These are phyloP conservation scores for Austropuccinia psidii DNA, from an alignment of 1,284 basidiomycete species.

Conservation along the genomic window DNA sequence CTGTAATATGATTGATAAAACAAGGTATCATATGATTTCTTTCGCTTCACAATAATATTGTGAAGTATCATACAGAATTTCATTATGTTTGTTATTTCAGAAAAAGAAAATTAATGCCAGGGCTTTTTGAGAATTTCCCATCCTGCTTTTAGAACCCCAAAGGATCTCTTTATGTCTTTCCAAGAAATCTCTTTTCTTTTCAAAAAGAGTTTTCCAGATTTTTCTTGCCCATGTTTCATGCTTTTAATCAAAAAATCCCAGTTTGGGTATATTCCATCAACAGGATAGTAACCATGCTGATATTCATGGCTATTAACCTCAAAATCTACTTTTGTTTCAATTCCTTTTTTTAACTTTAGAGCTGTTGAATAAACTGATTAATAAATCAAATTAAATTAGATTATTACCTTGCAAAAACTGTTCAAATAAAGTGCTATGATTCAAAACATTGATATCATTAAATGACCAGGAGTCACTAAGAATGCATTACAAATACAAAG, in stretches of 20 bases:
- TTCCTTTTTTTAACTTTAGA: too few species aligned
- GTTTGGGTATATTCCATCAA: background rate
- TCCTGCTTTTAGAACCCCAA: background rate
- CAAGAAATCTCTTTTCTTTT: background rate
- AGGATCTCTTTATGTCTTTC: background rate
- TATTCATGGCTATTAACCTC: background rate
- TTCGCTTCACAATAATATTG: too few species aligned
- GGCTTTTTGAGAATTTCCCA: background rate
- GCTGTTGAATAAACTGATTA: too few species aligned
- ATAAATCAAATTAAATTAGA: too few species aligned
- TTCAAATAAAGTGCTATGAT: background rate
- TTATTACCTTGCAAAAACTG: too few species aligned
- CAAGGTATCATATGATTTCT: too few species aligned
- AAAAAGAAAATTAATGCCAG: too few species aligned
- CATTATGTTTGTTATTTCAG: too few species aligned
- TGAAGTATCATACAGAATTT: too few species aligned
- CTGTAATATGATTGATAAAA: too few species aligned
- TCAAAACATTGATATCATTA: slow-evolving; percentile 11
- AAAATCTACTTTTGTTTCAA: background rate
- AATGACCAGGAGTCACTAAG: slow-evolving; percentile 2
- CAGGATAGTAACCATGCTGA: slow-evolving; percentile 1
- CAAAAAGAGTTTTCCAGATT: too few species aligned
- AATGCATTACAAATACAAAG: slow-evolving; percentile 4
- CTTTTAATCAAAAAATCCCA: slow-evolving; percentile 14
- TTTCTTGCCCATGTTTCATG: too few species aligned